These are phyloP conservation scores for Fomitopsis betulina DNA, from an alignment of 1,284 basidiomycete species.

Conservation along the genomic window DNA sequence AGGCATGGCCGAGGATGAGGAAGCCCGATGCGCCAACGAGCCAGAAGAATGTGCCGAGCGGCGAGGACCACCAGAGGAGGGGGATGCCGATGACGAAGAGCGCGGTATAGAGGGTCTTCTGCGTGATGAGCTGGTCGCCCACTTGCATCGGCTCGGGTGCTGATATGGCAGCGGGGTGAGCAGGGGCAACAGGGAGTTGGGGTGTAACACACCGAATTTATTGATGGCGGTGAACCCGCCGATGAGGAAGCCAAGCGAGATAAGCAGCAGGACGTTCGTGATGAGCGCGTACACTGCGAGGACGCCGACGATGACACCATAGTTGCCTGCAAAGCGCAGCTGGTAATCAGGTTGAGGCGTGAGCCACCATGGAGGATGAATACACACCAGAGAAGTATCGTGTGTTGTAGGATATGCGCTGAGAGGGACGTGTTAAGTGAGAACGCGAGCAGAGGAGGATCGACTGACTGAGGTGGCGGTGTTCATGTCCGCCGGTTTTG, in stretches of 20 bases:
- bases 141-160: slow-evolving; percentile 78
- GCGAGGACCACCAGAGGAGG: slow-evolving; percentile 64
- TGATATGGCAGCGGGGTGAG: slow-evolving; percentile 20
- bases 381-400: slow-evolving; percentile 79
- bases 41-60: slow-evolving; percentile 74
- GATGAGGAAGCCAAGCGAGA: slow-evolving; percentile 85
- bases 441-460: background rate
- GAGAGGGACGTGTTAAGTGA: slow-evolving; percentile 10
- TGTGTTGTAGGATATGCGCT: slow-evolving; percentile 95
- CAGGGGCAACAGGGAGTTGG: background rate
- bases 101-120: slow-evolving; percentile 76
- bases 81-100: slow-evolving; percentile 79
- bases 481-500: slow-evolving; percentile 72
- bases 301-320: slow-evolving; percentile 76
- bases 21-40: slow-evolving; percentile 72
- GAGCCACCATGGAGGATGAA: background rate
- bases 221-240: slow-evolving; percentile 91
- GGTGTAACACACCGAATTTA: slow-evolving; percentile 68
- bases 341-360: background rate
- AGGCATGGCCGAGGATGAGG: slow-evolving; percentile 78
- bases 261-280: slow-evolving; percentile 77
- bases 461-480: slow-evolving; percentile 60
- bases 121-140: slow-evolving; percentile 75
- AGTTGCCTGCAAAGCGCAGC: slow-evolving; percentile 61
- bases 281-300: slow-evolving; percentile 91